Conservation (phyloP, 2,329 filamentous ascomycete species). For the Pseudopyricularia javanii region DNA sequence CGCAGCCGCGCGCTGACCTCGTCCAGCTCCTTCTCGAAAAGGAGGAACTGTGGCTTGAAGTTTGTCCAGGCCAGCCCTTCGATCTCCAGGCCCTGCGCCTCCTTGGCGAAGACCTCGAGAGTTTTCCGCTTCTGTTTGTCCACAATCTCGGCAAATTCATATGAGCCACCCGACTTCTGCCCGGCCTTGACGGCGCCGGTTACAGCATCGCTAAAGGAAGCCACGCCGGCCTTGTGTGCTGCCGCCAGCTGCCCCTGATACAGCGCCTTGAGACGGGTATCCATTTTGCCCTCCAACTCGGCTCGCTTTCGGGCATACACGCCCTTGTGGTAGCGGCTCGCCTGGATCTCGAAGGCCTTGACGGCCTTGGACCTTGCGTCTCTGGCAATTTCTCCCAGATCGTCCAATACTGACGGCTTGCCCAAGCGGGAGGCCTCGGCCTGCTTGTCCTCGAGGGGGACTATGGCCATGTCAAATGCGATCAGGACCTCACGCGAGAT, state of each 20-base stretch:
- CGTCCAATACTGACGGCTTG: constrained; percentile 57
- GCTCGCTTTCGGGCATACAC: constrained; percentile 78
- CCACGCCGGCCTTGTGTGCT: constrained; percentile 78
- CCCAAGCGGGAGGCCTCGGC: constrained; percentile 63
- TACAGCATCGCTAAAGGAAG: constrained; percentile 78
- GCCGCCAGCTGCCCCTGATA: constrained; percentile 82
- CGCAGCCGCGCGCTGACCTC: constrained; percentile 74
- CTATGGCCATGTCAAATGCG: constrained; percentile 69
- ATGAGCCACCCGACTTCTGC: constrained; percentile 79
- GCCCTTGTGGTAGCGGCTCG: constrained; percentile 91
- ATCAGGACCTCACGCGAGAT: constrained; percentile 82
- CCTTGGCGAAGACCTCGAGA: constrained; percentile 60
- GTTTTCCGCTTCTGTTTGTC: constrained; percentile 67
- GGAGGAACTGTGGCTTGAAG: constrained; percentile 64
- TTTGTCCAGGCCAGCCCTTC: constrained; percentile 78
- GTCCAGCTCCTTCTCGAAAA: constrained; percentile 85
- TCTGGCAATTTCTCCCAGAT: constrained; percentile 64
- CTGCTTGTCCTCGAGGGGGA: constrained; percentile 78
- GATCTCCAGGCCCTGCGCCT: constrained; percentile 64
- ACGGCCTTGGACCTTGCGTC: constrained; percentile 60
- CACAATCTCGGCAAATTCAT: constrained; percentile 95
- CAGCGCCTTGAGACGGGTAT: constrained; percentile 74
- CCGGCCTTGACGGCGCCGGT: constrained; percentile 77
- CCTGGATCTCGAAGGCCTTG: constrained; percentile 78
- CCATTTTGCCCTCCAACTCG: constrained; percentile 78